Conservation (phyloP, 345 rosid species). For the Boechera divaricarpa region DNA sequence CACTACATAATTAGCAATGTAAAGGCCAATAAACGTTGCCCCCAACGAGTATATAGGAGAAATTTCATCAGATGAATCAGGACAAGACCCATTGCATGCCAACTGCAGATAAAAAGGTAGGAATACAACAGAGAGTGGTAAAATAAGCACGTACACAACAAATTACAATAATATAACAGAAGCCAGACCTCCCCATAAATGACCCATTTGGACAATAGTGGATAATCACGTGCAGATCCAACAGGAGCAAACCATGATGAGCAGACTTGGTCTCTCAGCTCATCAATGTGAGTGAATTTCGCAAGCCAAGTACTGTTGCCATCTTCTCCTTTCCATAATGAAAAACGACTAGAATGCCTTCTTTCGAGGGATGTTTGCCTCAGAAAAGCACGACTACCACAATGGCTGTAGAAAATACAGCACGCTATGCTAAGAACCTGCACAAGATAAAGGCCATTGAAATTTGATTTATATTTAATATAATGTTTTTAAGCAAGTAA, state of each 20-base stretch:
- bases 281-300: conserved; percentile 70
- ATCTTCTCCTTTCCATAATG: conserved; percentile 62
- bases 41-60: conserved; percentile 93
- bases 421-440: conserved; percentile 93
- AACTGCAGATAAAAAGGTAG: conserved; percentile 43
- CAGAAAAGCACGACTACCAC: conserved; percentile 81
- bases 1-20: conserved; percentile 93
- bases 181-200: conserved; percentile 83
- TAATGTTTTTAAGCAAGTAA: not conserved
- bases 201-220: conserved; percentile 93
- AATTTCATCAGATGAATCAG: conserved; percentile 79
- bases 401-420: conserved; percentile 94
- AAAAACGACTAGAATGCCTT: conserved; percentile 65
- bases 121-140: not conserved
- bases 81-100: conserved; percentile 67
- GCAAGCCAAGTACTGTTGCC: conserved; percentile 68
- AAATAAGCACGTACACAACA: not conserved
- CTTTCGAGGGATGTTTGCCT: conserved; percentile 57
- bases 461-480: not conserved
- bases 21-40: conserved; percentile 97
- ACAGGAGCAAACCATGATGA: conserved; percentile 99
- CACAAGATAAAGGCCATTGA: conserved; percentile 23
- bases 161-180: not conserved
- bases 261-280: conserved; percentile 88
- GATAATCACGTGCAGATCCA: conserved; percentile 96